A percentile compares a stretch with the other conserved stretches of the same genome.
These are phyloP conservation scores for Blastobotrys ciferrii DNA, from an alignment of 1,139 yeast genomes.

Conservation along the genomic window DNA sequence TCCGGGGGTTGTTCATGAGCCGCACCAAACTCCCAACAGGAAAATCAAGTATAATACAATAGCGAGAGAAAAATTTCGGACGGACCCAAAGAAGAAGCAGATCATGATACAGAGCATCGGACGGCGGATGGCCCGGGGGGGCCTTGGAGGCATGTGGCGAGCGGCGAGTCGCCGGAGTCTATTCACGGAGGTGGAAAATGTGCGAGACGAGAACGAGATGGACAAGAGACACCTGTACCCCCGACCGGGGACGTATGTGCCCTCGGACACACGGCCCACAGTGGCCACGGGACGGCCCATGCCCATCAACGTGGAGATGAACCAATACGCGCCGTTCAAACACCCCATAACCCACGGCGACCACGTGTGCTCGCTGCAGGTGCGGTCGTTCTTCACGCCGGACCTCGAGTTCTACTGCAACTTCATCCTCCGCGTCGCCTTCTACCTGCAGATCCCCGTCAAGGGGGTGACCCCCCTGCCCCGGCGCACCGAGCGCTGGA, in stretches of 20 bases:
- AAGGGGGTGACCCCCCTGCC: constrained; percentile 67
- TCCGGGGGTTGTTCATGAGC: too few relatives aligned
- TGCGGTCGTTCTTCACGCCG: constrained; percentile 70
- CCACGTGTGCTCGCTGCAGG: constrained; percentile 59
- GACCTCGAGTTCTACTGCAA: constrained; percentile 76
- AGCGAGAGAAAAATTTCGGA: too few relatives aligned
- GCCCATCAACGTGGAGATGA: constrained; percentile 80
- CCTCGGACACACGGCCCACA: constrained; percentile 28
- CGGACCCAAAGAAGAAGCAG: too few relatives aligned
- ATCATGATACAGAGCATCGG: not conserved
- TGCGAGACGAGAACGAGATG: constrained; percentile 25
- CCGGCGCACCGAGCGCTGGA: constrained; percentile 81
- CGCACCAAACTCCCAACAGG: too few relatives aligned
- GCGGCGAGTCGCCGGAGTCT: not conserved
- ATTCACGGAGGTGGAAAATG: constrained; percentile 14
- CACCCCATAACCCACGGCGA: constrained; percentile 69
- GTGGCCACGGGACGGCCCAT: constrained; percentile 49
- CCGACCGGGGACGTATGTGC: constrained; percentile 25
- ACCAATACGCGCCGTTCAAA: constrained; percentile 77
- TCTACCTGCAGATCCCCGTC: constrained; percentile 81
- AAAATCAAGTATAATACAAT: too few relatives aligned
- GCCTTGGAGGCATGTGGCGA: not conserved
- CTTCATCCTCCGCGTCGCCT: constrained; percentile 87
- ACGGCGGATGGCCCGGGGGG: not conserved
- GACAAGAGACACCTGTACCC: constrained; percentile 27